These are phyloP conservation scores for Colletotrichum viniferum DNA, from an alignment of 2,329 filamentous ascomycete genomes.

Conservation along the genomic window DNA sequence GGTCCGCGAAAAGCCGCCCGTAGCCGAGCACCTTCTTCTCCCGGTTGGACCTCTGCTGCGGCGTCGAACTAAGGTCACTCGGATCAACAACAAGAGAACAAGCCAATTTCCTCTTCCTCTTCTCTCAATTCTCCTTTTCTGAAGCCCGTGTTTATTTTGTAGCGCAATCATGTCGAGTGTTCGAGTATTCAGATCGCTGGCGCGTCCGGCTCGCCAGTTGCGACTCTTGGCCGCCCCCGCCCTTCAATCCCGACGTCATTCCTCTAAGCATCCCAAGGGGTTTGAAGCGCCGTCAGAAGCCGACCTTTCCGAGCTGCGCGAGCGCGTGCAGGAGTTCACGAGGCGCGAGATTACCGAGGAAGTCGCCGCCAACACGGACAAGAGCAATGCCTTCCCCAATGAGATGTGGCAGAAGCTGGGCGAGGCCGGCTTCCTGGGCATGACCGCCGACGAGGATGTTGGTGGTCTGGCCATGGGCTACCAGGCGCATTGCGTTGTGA, in stretches of 20 bases:
- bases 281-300: conserved; percentile 72
- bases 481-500: conserved; percentile 92
- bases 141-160: not conserved
- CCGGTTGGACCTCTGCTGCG: conserved; percentile 22
- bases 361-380: conserved; percentile 82
- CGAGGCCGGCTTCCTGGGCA: conserved; percentile 87
- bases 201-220: conserved; percentile 33
- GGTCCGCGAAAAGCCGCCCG: conserved; percentile 49
- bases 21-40: conserved; percentile 35
- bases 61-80: conserved; percentile 12
- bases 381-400: conserved; percentile 83
- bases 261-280: conserved; percentile 64
- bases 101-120: conserved; percentile 10
- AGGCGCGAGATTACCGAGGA: conserved; percentile 86
- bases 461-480: conserved; percentile 93
- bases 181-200: conserved; percentile 39
- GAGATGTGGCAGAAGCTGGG: conserved; percentile 95
- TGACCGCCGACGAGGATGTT: conserved; percentile 91
- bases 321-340: conserved; percentile 87
- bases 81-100: conserved; percentile 1
- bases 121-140: not conserved
- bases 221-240: conserved; percentile 34
- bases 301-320: conserved; percentile 81
- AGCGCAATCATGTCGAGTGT: conserved; percentile 42
- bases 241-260: conserved; percentile 48